These are phyloP conservation scores for Nannochloropsis granulata DNA, from an alignment of 108 stramenopile genomes.

Conservation along the genomic window DNA sequence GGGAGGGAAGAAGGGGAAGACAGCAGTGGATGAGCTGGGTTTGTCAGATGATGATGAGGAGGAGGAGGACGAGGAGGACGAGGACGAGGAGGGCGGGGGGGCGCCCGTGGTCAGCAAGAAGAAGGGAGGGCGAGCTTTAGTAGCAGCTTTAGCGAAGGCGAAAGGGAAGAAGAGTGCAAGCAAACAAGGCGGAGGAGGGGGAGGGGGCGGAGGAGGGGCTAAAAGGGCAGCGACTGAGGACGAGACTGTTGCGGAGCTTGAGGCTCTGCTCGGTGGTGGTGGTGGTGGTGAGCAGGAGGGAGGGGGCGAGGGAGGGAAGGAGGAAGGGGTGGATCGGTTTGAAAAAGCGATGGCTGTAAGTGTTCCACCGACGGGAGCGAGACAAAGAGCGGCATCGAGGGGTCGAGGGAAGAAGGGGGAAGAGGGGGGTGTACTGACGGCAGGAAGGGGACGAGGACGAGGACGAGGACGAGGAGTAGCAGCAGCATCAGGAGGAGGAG, in stretches of 20 bases:
- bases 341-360: not conserved
- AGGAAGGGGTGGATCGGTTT: not conserved
- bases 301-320: not conserved
- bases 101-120: not conserved
- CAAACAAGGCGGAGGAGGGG: not conserved
- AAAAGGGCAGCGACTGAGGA: not conserved
- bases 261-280: no score
- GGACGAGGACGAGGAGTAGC: not conserved
- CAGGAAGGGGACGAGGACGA: not conserved
- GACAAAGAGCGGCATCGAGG: not conserved
- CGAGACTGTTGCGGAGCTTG: not conserved
- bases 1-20: not conserved
- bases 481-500: not conserved
- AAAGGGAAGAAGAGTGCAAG: not conserved
- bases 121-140: not conserved
- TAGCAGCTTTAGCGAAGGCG: not conserved
- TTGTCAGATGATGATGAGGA: not conserved
- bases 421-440: not conserved
- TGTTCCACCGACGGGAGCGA: not conserved
- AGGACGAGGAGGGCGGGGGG: not conserved
- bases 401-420: not conserved
- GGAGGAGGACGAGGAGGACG: not conserved
- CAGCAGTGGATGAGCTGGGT: not conserved
- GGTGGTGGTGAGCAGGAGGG: not conserved
- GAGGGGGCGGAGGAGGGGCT: not conserved